Conservation (phyloP, 306 rosid genomes). For the Argentina anserina region DNA sequence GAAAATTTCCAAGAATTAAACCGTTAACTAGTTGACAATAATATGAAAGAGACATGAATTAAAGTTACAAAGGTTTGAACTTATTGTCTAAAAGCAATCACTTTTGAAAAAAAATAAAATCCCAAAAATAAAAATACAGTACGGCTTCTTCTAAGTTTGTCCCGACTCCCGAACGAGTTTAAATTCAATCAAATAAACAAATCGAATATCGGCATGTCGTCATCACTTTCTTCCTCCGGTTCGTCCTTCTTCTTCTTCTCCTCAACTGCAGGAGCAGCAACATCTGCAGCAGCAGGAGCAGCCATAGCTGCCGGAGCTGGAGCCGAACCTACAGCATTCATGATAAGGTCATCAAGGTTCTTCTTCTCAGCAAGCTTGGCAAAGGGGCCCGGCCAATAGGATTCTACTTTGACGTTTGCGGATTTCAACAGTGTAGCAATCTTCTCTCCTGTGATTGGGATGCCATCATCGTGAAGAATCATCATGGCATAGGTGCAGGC, state of each 20-base stretch:
- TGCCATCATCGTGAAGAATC: slow-evolving; percentile 64
- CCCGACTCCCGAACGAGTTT: neutral
- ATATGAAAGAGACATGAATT: no score
- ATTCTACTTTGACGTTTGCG: slow-evolving; percentile 48
- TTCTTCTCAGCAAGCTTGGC: slow-evolving; percentile 64
- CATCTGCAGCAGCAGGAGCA: slow-evolving; percentile 25
- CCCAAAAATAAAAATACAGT: no score
- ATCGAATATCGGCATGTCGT: slow-evolving; percentile 48
- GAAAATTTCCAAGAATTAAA: no score
- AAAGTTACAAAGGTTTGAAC: no score
- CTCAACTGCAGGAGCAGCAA: slow-evolving; percentile 49
- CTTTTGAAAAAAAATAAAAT: no score
- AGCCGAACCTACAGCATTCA: slow-evolving; percentile 42
- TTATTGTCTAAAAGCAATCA: neutral
- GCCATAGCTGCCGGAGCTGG: slow-evolving; percentile 41
- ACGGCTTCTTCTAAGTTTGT: neutral
- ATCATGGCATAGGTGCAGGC: slow-evolving; percentile 52
- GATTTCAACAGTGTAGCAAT: slow-evolving; percentile 51
- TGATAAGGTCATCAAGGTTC: slow-evolving; percentile 51
- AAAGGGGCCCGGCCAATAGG: slow-evolving; percentile 65
- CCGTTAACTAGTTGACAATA: no score
- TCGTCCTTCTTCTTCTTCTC: slow-evolving; percentile 69
- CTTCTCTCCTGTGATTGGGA: slow-evolving; percentile 68
- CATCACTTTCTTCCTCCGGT: slow-evolving; percentile 58
- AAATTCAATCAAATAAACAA: slow-evolving; percentile 36